phyloP scores from a whole-genome alignment of 164 flowering plant species.

The Akebia trifoliata region DNA sequence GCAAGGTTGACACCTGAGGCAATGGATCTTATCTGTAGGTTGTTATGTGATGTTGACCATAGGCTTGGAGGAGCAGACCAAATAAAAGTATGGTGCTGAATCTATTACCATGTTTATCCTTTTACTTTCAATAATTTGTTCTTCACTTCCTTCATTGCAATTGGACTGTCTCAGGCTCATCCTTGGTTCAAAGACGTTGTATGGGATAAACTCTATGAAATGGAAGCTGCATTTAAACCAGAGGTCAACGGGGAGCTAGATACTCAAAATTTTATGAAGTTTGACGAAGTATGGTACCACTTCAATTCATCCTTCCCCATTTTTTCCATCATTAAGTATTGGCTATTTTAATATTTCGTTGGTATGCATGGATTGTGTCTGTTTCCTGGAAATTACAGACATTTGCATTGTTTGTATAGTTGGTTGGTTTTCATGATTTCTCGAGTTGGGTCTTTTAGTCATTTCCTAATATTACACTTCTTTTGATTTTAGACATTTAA shows the following conservation, averaged over 20 bases:
- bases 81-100: slow-evolving; percentile 52
- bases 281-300: slow-evolving; percentile 63
- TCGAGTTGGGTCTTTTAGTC: neutral
- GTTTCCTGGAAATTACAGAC: neutral
- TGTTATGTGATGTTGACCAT: slow-evolving; percentile 37
- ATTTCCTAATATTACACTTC: neutral
- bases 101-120: neutral
- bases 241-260: slow-evolving; percentile 89
- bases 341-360: neutral
- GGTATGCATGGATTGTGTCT: neutral
- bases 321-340: neutral
- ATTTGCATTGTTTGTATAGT: neutral
- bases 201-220: slow-evolving; percentile 88
- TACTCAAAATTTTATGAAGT: slow-evolving; percentile 91
- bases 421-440: neutral
- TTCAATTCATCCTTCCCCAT: neutral
- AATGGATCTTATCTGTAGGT: slow-evolving; percentile 65
- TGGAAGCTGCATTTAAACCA: slow-evolving; percentile 93
- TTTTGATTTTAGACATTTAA: slow-evolving; percentile 16
- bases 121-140: neutral
- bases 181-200: slow-evolving; percentile 86
- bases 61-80: slow-evolving; percentile 76
- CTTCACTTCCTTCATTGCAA: slow-evolving; percentile 7
- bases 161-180: slow-evolving; percentile 58
- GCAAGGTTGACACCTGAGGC: slow-evolving; percentile 77